These are phyloP conservation scores for Pyrenochaeta sp. DNA, from an alignment of 2,329 filamentous ascomycete species.

Conservation along the genomic window DNA sequence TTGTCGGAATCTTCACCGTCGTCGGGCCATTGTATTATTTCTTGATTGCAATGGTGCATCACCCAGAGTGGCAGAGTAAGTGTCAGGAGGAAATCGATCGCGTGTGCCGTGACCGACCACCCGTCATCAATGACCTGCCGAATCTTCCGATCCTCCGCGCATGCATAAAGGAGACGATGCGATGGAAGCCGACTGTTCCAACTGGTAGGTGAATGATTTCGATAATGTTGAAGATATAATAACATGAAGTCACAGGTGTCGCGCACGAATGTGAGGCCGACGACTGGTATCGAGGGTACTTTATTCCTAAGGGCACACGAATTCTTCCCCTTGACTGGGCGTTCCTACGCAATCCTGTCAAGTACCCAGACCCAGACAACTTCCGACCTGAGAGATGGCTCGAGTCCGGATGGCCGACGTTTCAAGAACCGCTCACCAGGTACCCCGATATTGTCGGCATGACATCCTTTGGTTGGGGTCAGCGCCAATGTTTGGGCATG, in stretches of 20 bases:
- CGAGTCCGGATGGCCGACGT: conserved; percentile 68
- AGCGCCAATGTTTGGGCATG: conserved; percentile 68
- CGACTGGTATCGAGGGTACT: conserved; percentile 58
- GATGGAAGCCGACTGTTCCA: conserved; percentile 58
- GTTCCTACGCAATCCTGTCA: conserved; percentile 57
- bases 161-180: conserved; percentile 55
- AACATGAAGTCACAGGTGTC: conserved; percentile 47
- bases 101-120: conserved; percentile 34
- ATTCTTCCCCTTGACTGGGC: conserved; percentile 47
- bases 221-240: conserved; percentile 8
- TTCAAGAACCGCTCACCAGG: conserved; percentile 68
- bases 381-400: conserved; percentile 70
- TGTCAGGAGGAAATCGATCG: conserved; percentile 44
- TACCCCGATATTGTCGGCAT: conserved; percentile 70
- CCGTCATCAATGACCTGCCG: conserved; percentile 48
- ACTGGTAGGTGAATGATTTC: conserved; percentile 41
- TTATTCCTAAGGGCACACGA: conserved; percentile 57
- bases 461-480: conserved; percentile 71
- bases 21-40: conserved; percentile 49
- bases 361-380: conserved; percentile 69
- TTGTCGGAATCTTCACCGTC: conserved; percentile 50
- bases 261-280: conserved; percentile 61
- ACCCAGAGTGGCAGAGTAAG: conserved; percentile 45
- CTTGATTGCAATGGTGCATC: conserved; percentile 46
- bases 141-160: conserved; percentile 55